Evolutionary conservation across 148 eudicot genomes (phyloP).

Genomic region (Beta vulgaris): DNA sequence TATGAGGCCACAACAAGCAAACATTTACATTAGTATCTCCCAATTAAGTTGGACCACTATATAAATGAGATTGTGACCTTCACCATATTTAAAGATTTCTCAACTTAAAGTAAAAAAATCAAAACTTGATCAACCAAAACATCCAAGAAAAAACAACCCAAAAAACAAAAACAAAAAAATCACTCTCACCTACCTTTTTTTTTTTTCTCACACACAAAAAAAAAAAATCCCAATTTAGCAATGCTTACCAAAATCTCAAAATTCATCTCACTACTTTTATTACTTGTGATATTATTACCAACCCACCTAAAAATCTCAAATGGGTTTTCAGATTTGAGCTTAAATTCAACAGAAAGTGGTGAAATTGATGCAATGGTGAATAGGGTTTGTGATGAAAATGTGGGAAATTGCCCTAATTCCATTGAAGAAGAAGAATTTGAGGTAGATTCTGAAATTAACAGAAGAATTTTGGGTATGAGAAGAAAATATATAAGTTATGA

Average conservation of each 20-base stretch:
- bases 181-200: neutral
- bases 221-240: slow-evolving; percentile 20
- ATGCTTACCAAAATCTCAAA: slow-evolving; percentile 19
- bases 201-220: too few species aligned
- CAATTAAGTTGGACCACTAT: neutral
- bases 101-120: neutral
- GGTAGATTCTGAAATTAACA: slow-evolving; percentile 55
- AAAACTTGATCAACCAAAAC: neutral
- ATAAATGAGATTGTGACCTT: slow-evolving; percentile 23
- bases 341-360: slow-evolving; percentile 32
- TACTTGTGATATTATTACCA: slow-evolving; percentile 38
- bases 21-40: slow-evolving; percentile 1
- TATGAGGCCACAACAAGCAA: slow-evolving; percentile 6
- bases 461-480: slow-evolving; percentile 52
- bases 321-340: slow-evolving; percentile 38
- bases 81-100: slow-evolving; percentile 1
- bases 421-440: slow-evolving; percentile 21
- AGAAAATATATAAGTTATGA: slow-evolving; percentile 79
- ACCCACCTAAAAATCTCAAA: slow-evolving; percentile 45
- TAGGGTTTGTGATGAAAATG: slow-evolving; percentile 40
- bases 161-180: neutral
- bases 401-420: slow-evolving; percentile 35
- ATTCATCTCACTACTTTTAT: slow-evolving; percentile 14
- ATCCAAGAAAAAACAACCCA: neutral
- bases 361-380: slow-evolving; percentile 37